These are phyloP conservation scores for Priceomyces melissophilus DNA, from an alignment of 805 yeast species.

Conservation along the genomic window DNA sequence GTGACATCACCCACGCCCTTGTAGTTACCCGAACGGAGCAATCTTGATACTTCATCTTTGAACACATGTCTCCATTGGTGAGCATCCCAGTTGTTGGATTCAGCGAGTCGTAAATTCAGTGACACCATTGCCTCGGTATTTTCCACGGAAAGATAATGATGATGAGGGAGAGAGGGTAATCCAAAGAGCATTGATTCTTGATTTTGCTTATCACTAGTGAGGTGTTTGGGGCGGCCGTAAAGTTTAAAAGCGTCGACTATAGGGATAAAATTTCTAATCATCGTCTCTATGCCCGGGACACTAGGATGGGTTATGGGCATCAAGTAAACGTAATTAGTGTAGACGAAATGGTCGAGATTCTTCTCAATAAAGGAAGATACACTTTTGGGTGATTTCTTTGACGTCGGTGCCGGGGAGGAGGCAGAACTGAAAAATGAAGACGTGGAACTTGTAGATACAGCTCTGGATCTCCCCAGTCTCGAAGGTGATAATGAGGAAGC, in stretches of 20 bases:
- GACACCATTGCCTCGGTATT: conserved; percentile 22
- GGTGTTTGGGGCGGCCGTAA: conserved; percentile 72
- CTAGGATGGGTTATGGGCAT: conserved; percentile 74
- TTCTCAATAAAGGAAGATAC: conserved; percentile 26
- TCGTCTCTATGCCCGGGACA: conserved; percentile 67
- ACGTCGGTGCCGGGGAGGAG: conserved; percentile 16
- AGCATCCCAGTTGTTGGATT: conserved; percentile 23
- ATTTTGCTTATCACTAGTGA: conserved; percentile 71
- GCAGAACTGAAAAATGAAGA: conserved; percentile 29
- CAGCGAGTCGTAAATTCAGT: conserved; percentile 15
- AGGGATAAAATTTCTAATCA: conserved; percentile 67
- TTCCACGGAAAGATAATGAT: conserved; percentile 46
- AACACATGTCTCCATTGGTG: conserved; percentile 25
- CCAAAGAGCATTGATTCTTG: conserved; percentile 66
- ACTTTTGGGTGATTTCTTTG: conserved; percentile 6
- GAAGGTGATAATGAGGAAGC: conserved; percentile 16
- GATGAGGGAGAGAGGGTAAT: conserved; percentile 69
- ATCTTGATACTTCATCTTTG: conserved; percentile 14
- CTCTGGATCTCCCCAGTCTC: conserved; percentile 13
- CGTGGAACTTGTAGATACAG: conserved; percentile 21
- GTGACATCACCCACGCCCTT: conserved; percentile 36
- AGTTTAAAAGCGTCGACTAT: conserved; percentile 65
- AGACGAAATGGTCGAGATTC: conserved; percentile 24
- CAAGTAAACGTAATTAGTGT: conserved; percentile 50
- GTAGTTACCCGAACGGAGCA: conserved; percentile 18